phyloP scores from a whole-genome alignment of 306 rosid genomes.

The Ochetophila trinervis region DNA sequence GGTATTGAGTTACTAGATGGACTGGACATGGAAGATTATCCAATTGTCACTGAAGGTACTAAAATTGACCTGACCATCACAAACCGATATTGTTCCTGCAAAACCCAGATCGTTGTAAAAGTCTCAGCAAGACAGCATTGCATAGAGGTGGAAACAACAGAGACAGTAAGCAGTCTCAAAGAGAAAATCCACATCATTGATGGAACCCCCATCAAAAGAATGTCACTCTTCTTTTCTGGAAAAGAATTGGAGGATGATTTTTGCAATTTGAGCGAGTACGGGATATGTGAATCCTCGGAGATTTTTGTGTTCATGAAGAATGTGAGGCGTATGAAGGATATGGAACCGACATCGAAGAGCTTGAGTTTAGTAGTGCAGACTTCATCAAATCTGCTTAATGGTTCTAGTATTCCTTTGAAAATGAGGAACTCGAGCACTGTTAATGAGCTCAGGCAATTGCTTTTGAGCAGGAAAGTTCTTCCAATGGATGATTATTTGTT shows the following conservation, averaged over 20 bases:
- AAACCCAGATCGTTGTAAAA: constrained; percentile 51
- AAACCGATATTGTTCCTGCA: constrained; percentile 16
- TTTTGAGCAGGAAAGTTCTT: constrained; percentile 50
- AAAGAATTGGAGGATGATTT: constrained; percentile 58
- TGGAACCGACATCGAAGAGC: constrained; percentile 41
- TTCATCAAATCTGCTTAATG: constrained; percentile 71
- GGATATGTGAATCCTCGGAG: constrained; percentile 57
- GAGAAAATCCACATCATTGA: constrained; percentile 72
- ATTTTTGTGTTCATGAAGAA: constrained; percentile 52
- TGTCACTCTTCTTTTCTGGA: constrained; percentile 61
- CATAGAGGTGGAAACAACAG: constrained; percentile 63
- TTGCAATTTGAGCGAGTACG: constrained; percentile 55
- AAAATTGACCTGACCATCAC: constrained; percentile 62
- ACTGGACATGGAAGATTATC: constrained; percentile 89
- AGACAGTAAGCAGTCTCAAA: constrained; percentile 69
- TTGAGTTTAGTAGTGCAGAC: constrained; percentile 62
- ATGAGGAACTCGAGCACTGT: constrained; percentile 58
- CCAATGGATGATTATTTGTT: constrained; percentile 75
- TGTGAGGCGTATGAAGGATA: constrained; percentile 37
- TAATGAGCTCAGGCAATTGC: constrained; percentile 52
- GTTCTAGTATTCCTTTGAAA: constrained; percentile 73
- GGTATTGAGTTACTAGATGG: constrained; percentile 86
- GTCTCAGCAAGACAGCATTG: constrained; percentile 46
- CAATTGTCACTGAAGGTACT: constrained; percentile 69
- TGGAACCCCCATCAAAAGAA: constrained; percentile 54